Evolutionary conservation across 257 asterid species (phyloP).

Genomic region (Paraleonurus japonicus): DNA sequence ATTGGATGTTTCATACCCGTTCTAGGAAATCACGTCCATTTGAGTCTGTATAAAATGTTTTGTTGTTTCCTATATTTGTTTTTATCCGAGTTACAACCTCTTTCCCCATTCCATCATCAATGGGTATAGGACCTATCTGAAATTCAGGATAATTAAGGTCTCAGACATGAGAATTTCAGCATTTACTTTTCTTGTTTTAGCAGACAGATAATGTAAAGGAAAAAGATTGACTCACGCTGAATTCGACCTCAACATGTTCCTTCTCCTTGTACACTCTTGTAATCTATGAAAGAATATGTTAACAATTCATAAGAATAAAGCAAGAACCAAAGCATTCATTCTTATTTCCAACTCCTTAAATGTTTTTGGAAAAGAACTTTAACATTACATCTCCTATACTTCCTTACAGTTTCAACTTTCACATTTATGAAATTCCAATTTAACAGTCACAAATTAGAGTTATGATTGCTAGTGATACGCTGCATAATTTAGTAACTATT

Average conservation of each 20-base stretch:
- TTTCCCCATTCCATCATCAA: conserved; percentile 76
- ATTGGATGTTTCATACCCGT: conserved; percentile 48
- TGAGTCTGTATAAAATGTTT: conserved; percentile 84
- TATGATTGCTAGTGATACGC: too few relatives aligned
- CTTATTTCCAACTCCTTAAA: background rate
- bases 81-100: conserved; percentile 74
- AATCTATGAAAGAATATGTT: conserved; percentile 43
- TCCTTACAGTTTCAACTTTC: background rate
- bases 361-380: conserved; percentile 8
- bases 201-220: conserved; percentile 7
- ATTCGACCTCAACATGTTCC: conserved; percentile 89
- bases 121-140: conserved; percentile 95
- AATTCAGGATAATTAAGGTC: conserved; percentile 12
- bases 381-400: background rate
- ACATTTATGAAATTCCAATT: background rate
- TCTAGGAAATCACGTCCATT: conserved; percentile 91
- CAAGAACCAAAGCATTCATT: background rate
- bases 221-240: conserved; percentile 63
- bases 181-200: background rate
- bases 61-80: conserved; percentile 59
- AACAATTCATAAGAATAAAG: conserved; percentile 8
- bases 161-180: conserved; percentile 4
- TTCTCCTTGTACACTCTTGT: conserved; percentile 89
- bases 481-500: too few relatives aligned
- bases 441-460: background rate